Conservation (phyloP, 2,329 filamentous ascomycete species). For the Paraphoma sp. region DNA sequence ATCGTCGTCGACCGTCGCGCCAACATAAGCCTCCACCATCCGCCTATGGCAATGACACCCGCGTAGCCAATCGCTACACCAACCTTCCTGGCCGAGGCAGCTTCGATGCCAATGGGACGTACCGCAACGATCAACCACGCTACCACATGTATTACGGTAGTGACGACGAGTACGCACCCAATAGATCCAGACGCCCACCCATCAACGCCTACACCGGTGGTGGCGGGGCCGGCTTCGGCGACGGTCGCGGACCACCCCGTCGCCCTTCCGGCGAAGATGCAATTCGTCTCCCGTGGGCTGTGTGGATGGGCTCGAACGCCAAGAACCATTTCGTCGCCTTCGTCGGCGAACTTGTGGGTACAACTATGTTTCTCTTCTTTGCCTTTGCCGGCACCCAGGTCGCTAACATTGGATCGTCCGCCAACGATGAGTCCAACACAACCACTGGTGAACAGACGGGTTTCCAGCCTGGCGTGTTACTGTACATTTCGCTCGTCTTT, state of each 20-base stretch:
- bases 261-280: constrained; percentile 45
- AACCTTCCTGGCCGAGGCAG: constrained; percentile 19
- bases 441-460: constrained; percentile 54
- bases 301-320: constrained; percentile 46
- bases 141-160: constrained; percentile 32
- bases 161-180: constrained; percentile 19
- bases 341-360: constrained; percentile 56
- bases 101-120: constrained; percentile 21
- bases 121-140: constrained; percentile 29
- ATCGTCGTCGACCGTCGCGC: constrained; percentile 32
- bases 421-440: constrained; percentile 42
- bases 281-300: constrained; percentile 41
- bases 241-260: constrained; percentile 19
- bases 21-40: constrained; percentile 32
- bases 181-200: constrained; percentile 7
- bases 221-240: constrained; percentile 6
- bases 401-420: constrained; percentile 56
- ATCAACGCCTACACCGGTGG: constrained; percentile 13
- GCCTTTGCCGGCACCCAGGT: constrained; percentile 54
- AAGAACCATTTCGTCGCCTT: constrained; percentile 54
- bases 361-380: constrained; percentile 55
- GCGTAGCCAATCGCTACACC: constrained; percentile 13
- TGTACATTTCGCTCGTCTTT: constrained; percentile 48
- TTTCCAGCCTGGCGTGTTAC: constrained; percentile 52
- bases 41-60: constrained; percentile 25